phyloP scores from a whole-genome alignment of 495 filamentous ascomycete species.

The Neurospora cerealis region DNA sequence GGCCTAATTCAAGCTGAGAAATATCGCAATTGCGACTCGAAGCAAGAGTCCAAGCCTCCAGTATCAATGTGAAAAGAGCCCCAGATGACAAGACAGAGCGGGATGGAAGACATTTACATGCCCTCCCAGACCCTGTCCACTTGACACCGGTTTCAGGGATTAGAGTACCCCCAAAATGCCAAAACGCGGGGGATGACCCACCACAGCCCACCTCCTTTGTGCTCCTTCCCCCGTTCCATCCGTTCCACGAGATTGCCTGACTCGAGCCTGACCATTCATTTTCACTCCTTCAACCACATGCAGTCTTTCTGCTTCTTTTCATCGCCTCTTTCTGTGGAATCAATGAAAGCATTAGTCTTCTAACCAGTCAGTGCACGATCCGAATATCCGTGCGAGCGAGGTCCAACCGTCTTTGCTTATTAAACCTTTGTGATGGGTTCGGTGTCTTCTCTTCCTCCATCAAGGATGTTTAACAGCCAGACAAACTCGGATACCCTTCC shows the following conservation, averaged over 20 bases:
- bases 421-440: neutral
- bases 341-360: neutral
- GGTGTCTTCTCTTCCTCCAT: neutral
- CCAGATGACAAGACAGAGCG: neutral
- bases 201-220: neutral
- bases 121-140: neutral
- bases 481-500: neutral
- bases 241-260: neutral
- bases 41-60: neutral
- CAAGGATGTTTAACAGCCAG: neutral
- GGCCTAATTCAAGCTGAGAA: neutral
- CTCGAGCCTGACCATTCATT: neutral
- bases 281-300: neutral
- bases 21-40: neutral
- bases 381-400: neutral
- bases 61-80: neutral
- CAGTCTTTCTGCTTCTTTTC: neutral
- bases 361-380: neutral
- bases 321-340: neutral
- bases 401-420: neutral
- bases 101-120: neutral
- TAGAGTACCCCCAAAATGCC: neutral
- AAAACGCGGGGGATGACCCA: neutral
- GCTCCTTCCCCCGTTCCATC: neutral
- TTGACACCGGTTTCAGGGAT: neutral